Evolutionary conservation across 164 flowering plant species (phyloP).

Genomic region (Liquidambar formosana): DNA sequence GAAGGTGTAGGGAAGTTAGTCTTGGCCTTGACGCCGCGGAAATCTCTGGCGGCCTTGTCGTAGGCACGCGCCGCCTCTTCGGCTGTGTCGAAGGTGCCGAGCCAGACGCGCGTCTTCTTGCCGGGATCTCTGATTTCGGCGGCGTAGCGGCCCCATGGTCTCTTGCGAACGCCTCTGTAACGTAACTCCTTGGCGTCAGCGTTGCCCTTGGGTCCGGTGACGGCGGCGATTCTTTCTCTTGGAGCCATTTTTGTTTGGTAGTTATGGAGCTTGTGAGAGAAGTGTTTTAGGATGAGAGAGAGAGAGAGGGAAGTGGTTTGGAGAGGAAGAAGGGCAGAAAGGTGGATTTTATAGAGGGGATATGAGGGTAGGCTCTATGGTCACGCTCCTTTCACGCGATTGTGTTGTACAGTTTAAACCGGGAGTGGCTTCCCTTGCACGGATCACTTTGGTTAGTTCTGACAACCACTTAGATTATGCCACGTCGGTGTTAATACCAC

Average conservation of each 20-base stretch:
- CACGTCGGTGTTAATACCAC: background rate
- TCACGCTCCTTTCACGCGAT: slow-evolving; percentile 18
- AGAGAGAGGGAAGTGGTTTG: background rate
- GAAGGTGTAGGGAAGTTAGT: slow-evolving; percentile 53
- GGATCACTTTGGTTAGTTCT: background rate
- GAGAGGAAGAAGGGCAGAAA: background rate
- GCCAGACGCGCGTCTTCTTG: slow-evolving; percentile 76
- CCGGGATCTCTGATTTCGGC: slow-evolving; percentile 82
- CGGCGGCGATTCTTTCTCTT: slow-evolving; percentile 22
- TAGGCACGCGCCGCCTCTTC: slow-evolving; percentile 77
- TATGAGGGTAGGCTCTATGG: background rate
- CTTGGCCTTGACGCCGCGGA: slow-evolving; percentile 69
- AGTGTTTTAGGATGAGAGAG: no score
- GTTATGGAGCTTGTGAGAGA: background rate
- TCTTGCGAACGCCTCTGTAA: slow-evolving; percentile 70
- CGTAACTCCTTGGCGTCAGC: slow-evolving; percentile 42
- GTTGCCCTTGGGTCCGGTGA: slow-evolving; percentile 1
- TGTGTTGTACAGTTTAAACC: background rate
- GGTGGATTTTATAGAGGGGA: slow-evolving; percentile 4
- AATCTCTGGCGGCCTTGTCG: slow-evolving; percentile 68
- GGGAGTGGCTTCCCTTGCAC: slow-evolving; percentile 3
- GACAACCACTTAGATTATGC: background rate
- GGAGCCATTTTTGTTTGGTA: slow-evolving; percentile 43
- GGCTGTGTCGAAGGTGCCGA: slow-evolving; percentile 73
- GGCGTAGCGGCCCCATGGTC: slow-evolving; percentile 87